Conservation (phyloP, 768 basidiomycete species). For the Tulasnella calospora region DNA sequence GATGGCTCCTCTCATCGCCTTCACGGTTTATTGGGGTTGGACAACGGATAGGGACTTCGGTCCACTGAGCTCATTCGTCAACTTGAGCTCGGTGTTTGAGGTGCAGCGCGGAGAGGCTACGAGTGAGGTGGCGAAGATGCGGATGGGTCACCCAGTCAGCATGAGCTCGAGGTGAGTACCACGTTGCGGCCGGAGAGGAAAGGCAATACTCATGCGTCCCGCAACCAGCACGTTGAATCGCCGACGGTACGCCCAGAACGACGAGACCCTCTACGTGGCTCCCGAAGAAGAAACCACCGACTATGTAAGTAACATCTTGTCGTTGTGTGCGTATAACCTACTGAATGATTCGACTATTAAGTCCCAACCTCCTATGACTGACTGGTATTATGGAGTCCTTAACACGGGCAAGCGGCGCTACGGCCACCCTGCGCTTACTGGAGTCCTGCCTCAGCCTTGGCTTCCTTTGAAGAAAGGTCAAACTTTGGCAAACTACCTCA, state of each 20-base stretch:
- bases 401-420: conserved; percentile 94
- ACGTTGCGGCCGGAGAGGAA: not conserved
- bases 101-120: conserved; percentile 86
- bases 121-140: conserved; percentile 66
- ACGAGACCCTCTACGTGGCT: conserved; percentile 91
- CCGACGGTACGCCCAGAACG: conserved; percentile 84
- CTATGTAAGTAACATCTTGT: conserved; percentile 51
- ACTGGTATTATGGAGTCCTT: conserved; percentile 88
- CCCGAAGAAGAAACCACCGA: conserved; percentile 90
- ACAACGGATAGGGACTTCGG: conserved; percentile 61
- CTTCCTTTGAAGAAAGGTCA: conserved; percentile 83
- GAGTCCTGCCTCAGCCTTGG: conserved; percentile 90
- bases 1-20: conserved; percentile 69
- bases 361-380: conserved; percentile 96
- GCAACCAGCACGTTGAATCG: conserved; percentile 68
- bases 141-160: conserved; percentile 79
- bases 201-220: not conserved
- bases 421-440: conserved; percentile 92
- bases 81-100: conserved; percentile 79
- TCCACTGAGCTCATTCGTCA: conserved; percentile 76
- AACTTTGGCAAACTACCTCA: conserved; percentile 53
- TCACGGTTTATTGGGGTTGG: conserved; percentile 77
- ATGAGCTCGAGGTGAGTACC: conserved; percentile 76
- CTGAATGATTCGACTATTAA: conserved; percentile 33
- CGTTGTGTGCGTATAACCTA: conserved; percentile 16